These are phyloP conservation scores for Simplicillium aogashimaense DNA, from an alignment of 2,329 filamentous ascomycete species.

Conservation along the genomic window DNA sequence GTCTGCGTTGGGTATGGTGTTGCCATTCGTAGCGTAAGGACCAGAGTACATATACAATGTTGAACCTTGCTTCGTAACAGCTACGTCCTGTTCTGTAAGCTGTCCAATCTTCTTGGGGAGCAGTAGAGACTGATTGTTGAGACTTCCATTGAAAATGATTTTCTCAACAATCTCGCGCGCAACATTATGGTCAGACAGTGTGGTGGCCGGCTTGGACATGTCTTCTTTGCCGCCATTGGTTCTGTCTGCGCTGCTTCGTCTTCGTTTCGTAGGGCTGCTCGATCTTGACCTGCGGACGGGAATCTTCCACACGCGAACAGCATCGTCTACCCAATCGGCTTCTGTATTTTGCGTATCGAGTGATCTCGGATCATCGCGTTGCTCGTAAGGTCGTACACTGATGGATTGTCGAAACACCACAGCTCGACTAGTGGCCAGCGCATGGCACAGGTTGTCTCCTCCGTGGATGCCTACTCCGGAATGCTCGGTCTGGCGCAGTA, in stretches of 20 bases:
- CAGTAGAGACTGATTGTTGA: slow-evolving; percentile 12
- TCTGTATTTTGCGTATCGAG: slow-evolving; percentile 16
- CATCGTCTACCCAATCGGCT: slow-evolving; percentile 67
- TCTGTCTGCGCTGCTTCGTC: slow-evolving; percentile 12
- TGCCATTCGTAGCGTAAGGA: slow-evolving; percentile 27
- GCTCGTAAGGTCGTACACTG: slow-evolving; percentile 62
- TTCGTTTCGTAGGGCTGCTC: slow-evolving; percentile 24
- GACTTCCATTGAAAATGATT: slow-evolving; percentile 23
- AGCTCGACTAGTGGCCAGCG: slow-evolving; percentile 69
- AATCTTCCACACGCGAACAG: slow-evolving; percentile 79
- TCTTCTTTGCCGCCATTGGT: slow-evolving; percentile 4
- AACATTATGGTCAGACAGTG: slow-evolving; percentile 18
- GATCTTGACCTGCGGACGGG: slow-evolving; percentile 29
- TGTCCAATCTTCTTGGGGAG: slow-evolving; percentile 15
- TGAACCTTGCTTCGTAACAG: slow-evolving; percentile 54
- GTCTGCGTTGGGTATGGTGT: slow-evolving; percentile 9
- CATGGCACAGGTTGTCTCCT: slow-evolving; percentile 68
- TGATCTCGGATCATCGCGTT: slow-evolving; percentile 33
- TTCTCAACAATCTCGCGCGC: slow-evolving; percentile 20
- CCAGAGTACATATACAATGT: slow-evolving; percentile 62
- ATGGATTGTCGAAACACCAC: slow-evolving; percentile 83
- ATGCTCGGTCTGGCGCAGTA: slow-evolving; percentile 12
- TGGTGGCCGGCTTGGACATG: slow-evolving; percentile 10
- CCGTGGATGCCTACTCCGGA: slow-evolving; percentile 60
- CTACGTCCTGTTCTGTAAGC: slow-evolving; percentile 18